Percentiles rank a stretch among this genome's conserved stretches.
Conservation (phyloP, 208 protist genomes). For the Wallacemonas sp. region DNA sequence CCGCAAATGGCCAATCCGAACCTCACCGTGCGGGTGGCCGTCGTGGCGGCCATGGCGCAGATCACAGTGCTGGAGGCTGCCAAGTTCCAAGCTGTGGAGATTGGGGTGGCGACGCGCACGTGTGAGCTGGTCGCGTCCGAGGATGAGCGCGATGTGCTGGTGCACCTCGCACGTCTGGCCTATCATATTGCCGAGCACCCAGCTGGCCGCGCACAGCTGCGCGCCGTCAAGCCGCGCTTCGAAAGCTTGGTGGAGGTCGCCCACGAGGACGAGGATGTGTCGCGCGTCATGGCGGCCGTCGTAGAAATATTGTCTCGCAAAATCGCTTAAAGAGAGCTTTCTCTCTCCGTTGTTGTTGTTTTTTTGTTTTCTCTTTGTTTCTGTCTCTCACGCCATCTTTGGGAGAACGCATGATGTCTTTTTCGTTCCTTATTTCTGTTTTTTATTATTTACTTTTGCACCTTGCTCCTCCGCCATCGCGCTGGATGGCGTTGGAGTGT, state of each 20-base stretch:
- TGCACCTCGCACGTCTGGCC: slow-evolving; percentile 62
- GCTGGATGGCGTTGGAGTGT: too few relatives aligned
- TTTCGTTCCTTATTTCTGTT: too few relatives aligned
- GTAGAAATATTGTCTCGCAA: slow-evolving; percentile 32
- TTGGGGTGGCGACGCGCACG: slow-evolving; percentile 33
- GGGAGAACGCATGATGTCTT: too few relatives aligned
- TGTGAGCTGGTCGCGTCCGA: slow-evolving; percentile 43
- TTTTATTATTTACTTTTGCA: too few relatives aligned
- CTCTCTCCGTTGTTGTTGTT: slow-evolving; percentile 7
- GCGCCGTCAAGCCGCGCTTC: slow-evolving; percentile 42
- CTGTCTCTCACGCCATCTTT: too few relatives aligned
- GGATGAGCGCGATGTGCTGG: slow-evolving; percentile 84
- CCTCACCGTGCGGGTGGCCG: slow-evolving; percentile 64
- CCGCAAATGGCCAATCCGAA: slow-evolving; percentile 64
- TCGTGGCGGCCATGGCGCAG: slow-evolving; percentile 67
- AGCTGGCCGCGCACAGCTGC: slow-evolving; percentile 44
- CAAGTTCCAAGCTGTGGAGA: slow-evolving; percentile 70
- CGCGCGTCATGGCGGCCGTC: slow-evolving; percentile 23
- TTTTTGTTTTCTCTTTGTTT: neutral
- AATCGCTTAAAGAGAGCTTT: neutral
- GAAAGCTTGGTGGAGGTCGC: slow-evolving; percentile 35
- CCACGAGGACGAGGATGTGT: slow-evolving; percentile 38
- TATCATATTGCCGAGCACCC: slow-evolving; percentile 75
- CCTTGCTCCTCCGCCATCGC: too few relatives aligned
- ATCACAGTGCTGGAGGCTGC: slow-evolving; percentile 77